A percentile compares a stretch with the other conserved stretches of the same genome.
Conservation (phyloP, 192 early-diverging fungal genomes). For the Helicostylum pulchrum region DNA sequence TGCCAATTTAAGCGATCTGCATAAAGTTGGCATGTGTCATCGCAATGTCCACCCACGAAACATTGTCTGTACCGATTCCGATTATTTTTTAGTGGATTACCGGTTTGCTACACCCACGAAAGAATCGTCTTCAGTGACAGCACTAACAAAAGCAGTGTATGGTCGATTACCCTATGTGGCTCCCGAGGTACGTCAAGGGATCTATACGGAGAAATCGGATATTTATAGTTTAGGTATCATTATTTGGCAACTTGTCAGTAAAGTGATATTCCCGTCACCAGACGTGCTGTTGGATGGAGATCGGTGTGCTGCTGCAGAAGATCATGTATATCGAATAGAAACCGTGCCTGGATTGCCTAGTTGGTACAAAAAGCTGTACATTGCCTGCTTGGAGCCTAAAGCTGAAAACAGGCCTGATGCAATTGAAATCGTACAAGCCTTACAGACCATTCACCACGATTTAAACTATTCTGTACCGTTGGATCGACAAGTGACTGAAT, state of each 20-base stretch:
- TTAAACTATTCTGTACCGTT: conserved; percentile 28
- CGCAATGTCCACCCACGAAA: conserved; percentile 36
- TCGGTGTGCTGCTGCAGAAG: conserved; percentile 1
- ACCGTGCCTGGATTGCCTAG: conserved; percentile 29
- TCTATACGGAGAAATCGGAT: conserved; percentile 39
- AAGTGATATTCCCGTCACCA: conserved; percentile 31
- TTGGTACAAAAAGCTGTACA: conserved; percentile 31
- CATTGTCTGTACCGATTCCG: conserved; percentile 33
- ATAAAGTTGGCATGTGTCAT: conserved; percentile 30
- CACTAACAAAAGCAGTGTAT: conserved; percentile 30
- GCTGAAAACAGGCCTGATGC: conserved; percentile 31
- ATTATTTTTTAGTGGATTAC: conserved; percentile 37
- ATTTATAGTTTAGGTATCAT: conserved; percentile 54
- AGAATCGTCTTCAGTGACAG: conserved; percentile 28
- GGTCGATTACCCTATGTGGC: conserved; percentile 41
- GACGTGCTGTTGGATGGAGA: conserved; percentile 25
- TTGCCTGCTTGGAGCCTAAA: conserved; percentile 28
- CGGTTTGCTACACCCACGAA: conserved; percentile 25
- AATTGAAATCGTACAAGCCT: conserved; percentile 23
- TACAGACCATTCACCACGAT: conserved; percentile 26
- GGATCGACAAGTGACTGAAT: conserved; percentile 13
- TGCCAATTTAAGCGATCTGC: conserved; percentile 28
- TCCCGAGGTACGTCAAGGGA: conserved; percentile 29
- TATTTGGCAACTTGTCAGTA: conserved; percentile 45
- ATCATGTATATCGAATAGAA: conserved; percentile 31